These are phyloP conservation scores for Populus simonii DNA, from an alignment of 345 rosid genomes.

Conservation along the genomic window DNA sequence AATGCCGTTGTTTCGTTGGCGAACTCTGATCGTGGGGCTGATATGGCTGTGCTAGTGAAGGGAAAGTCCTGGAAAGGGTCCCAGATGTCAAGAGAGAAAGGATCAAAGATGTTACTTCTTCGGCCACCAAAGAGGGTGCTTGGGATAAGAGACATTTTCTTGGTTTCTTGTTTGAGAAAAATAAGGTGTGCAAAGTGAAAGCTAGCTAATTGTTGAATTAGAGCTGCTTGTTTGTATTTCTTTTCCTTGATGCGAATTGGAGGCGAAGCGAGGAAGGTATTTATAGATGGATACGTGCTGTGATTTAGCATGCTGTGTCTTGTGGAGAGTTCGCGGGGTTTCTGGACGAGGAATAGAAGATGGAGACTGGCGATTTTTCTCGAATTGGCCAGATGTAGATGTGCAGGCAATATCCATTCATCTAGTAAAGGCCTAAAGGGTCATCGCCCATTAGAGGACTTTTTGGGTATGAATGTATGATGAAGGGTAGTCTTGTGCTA, in stretches of 20 bases:
- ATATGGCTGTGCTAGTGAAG: not conserved
- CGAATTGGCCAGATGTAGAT: not conserved
- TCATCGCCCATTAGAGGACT: not conserved
- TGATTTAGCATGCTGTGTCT: too few species aligned
- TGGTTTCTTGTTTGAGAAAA: not conserved
- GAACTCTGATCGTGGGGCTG: constrained; percentile 4
- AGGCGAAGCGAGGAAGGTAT: not conserved
- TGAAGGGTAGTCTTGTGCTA: not conserved
- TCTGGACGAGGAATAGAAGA: not conserved
- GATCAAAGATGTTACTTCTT: constrained; percentile 9
- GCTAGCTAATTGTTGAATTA: not conserved
- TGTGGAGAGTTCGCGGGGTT: not conserved
- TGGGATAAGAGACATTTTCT: not conserved
- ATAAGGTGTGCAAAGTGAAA: too few species aligned
- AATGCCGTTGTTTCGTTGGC: not conserved
- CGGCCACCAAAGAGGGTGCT: constrained; percentile 1
- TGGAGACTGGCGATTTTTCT: not conserved
- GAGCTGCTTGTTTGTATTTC: not conserved
- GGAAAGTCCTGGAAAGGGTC: constrained; percentile 14
- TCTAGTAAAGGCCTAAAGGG: too few species aligned
- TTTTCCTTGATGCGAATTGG: not conserved
- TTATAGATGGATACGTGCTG: not conserved
- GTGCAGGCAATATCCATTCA: not conserved
- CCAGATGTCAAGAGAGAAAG: constrained; percentile 12
- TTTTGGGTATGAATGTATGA: too few species aligned